phyloP scores from a whole-genome alignment of 441 rosid species.

The Jatropha multifida region DNA sequence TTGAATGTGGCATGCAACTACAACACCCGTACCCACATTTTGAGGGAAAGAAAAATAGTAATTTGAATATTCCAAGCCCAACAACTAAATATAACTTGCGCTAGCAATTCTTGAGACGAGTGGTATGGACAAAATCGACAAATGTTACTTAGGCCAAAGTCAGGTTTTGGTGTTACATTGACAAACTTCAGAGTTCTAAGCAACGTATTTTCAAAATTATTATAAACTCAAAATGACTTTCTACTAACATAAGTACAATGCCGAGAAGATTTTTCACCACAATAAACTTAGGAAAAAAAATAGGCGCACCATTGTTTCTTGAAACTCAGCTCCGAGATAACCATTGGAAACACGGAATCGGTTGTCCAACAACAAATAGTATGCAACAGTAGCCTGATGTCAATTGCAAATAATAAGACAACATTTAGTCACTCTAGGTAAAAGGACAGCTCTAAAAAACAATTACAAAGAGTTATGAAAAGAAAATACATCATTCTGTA shows the following conservation, averaged over 20 bases:
- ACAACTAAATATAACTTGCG: not conserved
- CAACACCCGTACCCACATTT: not conserved
- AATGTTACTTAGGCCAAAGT: not conserved
- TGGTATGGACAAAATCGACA: not conserved
- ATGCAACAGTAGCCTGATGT: conserved; percentile 92
- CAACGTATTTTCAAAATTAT: not conserved
- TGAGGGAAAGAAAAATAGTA: not conserved
- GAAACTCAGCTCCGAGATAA: conserved; percentile 96
- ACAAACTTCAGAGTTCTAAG: not conserved
- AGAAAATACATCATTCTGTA: conserved; percentile 73
- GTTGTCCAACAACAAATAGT: conserved; percentile 85
- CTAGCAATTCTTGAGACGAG: not conserved
- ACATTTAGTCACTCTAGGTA: conserved; percentile 12
- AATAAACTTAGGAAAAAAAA: not conserved
- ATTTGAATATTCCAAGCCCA: not conserved
- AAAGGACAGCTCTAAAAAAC: not conserved
- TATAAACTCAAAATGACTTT: conserved; percentile 12
- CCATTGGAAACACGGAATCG: conserved; percentile 93
- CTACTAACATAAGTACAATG: not conserved
- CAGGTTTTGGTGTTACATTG: not conserved
- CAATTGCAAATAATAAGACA: conserved; percentile 19
- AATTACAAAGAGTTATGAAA: conserved; percentile 9
- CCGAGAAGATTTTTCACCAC: not conserved
- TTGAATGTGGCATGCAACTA: not conserved
- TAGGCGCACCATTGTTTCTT: conserved; percentile 75